Evolutionary conservation across 139 green algal genomes (phyloP).

Genomic region (Yamagishiella unicocca): DNA sequence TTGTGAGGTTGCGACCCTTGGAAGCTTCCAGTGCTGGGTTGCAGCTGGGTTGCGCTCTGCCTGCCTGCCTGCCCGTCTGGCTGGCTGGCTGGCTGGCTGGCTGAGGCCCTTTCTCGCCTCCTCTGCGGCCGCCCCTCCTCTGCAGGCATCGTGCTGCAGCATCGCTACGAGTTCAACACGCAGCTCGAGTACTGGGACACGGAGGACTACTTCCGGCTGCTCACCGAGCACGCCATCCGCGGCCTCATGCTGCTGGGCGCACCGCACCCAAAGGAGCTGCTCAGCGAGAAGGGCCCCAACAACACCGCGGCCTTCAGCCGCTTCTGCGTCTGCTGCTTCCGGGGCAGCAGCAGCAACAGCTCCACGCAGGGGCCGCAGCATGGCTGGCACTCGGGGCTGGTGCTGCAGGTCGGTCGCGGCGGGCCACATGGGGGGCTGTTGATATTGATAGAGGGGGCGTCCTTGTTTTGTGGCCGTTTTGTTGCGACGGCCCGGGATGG

Average conservation of each 20-base stretch:
- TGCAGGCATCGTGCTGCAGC: slow-evolving; percentile 61
- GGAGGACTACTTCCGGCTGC: slow-evolving; percentile 61
- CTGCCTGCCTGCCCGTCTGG: too few relatives aligned
- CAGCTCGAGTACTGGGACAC: slow-evolving; percentile 54
- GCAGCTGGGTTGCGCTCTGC: too few relatives aligned
- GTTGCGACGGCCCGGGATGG: too few relatives aligned
- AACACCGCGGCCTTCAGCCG: not conserved
- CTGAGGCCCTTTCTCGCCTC: not conserved
- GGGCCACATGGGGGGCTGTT: too few relatives aligned
- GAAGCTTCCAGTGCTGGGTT: too few relatives aligned
- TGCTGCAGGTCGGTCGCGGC: slow-evolving; percentile 36
- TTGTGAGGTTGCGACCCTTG: too few relatives aligned
- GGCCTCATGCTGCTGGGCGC: slow-evolving; percentile 63
- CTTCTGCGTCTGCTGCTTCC: slow-evolving; percentile 17
- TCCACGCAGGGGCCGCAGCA: not conserved
- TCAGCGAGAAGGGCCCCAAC: slow-evolving; percentile 3
- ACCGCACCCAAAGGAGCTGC: slow-evolving; percentile 52
- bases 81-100: too few relatives aligned
- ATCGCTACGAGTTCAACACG: slow-evolving; percentile 54
- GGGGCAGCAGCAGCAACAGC: not conserved
- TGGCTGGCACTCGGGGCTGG: slow-evolving; percentile 32
- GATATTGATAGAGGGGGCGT: too few relatives aligned
- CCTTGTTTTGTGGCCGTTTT: too few relatives aligned
- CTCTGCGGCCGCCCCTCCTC: not conserved
- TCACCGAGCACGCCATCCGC: slow-evolving; percentile 65